Conservation (phyloP, 352 stramenopile genomes). For the Phytopythium aichiense region DNA sequence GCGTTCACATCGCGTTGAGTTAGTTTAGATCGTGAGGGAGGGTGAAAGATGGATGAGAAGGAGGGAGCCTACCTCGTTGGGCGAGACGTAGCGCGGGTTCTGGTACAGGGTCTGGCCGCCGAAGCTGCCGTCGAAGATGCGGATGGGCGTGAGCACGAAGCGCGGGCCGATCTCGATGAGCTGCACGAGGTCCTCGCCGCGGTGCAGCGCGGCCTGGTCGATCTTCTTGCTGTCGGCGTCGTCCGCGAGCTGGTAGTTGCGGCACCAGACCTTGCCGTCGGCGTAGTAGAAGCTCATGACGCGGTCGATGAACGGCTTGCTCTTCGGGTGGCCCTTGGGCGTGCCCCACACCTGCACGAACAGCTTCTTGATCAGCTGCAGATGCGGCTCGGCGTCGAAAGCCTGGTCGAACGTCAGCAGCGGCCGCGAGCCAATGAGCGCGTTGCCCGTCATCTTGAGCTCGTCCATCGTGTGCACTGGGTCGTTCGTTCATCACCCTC, state of each 20-base stretch:
- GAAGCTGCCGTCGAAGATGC: constrained; percentile 99
- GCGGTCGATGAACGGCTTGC: constrained; percentile 99
- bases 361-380: constrained; percentile 96
- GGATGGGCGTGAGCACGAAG: constrained; percentile 98
- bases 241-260: constrained; percentile 95
- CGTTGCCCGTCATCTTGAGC: constrained; percentile 99
- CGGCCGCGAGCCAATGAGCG: constrained; percentile 95
- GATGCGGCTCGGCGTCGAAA: constrained; percentile 89
- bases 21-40: background rate
- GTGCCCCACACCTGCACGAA: constrained; percentile 95
- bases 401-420: constrained; percentile 97
- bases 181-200: constrained; percentile 89
- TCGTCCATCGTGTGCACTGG: constrained; percentile 99
- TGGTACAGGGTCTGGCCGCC: constrained; percentile 97
- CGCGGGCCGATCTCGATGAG: constrained; percentile 99
- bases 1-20: background rate
- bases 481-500: background rate
- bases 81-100: constrained; percentile 97
- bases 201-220: constrained; percentile 75
- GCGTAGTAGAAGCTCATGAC: constrained; percentile 97
- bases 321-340: constrained; percentile 98
- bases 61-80: constrained; percentile 79
- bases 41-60: too few species aligned
- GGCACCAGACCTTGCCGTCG: constrained; percentile 96
- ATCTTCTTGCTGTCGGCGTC: constrained; percentile 92